Evolutionary conservation across 345 rosid genomes (phyloP).

Genomic region (Euphorbia peplus): DNA sequence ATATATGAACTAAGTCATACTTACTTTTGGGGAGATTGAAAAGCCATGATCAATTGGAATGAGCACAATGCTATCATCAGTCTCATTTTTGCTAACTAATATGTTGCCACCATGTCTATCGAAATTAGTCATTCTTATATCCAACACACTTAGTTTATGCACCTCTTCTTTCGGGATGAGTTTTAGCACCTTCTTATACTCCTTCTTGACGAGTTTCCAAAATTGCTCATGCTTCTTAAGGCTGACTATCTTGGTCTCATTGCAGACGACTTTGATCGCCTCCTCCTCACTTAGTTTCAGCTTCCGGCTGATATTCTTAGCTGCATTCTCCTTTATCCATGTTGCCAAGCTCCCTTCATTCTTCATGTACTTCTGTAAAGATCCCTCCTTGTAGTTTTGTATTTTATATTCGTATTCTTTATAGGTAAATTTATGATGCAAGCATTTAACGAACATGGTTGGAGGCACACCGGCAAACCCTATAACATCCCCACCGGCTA

Average conservation of each 20-base stretch:
- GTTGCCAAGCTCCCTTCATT: conserved; percentile 84
- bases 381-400: conserved; percentile 64
- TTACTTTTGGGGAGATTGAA: conserved; percentile 82
- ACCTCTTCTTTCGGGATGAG: conserved; percentile 79
- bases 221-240: neutral
- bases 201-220: too few relatives aligned
- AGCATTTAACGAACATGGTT: conserved; percentile 62
- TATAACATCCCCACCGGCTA: conserved; percentile 45
- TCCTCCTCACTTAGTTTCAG: too few relatives aligned
- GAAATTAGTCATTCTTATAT: conserved; percentile 82
- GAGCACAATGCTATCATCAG: conserved; percentile 53
- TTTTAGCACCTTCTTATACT: too few relatives aligned
- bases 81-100: conserved; percentile 53
- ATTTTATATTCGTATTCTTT: conserved; percentile 32
- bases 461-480: conserved; percentile 95
- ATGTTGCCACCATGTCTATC: conserved; percentile 96
- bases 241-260: too few relatives aligned
- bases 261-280: too few relatives aligned
- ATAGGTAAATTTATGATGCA: conserved; percentile 64
- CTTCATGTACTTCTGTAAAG: conserved; percentile 86
- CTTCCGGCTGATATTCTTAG: too few relatives aligned
- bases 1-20: conserved; percentile 20
- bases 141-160: conserved; percentile 84
- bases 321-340: conserved; percentile 52
- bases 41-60: conserved; percentile 97